Base-by-base conservation (phyloP, 768 basidiomycete genomes). In the Russula emetica region DNA sequence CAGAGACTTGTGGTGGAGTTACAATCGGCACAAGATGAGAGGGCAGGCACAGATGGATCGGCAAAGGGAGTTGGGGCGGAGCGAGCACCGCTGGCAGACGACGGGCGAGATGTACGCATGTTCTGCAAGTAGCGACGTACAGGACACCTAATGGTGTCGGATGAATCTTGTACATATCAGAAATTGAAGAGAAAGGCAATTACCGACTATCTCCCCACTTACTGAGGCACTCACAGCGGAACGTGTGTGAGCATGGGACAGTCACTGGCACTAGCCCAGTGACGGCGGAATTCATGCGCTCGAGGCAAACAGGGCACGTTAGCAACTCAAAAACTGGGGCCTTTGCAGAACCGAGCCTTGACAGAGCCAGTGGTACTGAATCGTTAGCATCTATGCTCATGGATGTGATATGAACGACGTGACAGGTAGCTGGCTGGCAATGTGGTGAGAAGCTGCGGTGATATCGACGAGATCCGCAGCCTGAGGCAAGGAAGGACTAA, bases 281-380 rank as follows among this genome's bases (percentile, higher is more conserved):
- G 14, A 96, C 88, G 1, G 88, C 87, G 18, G 92, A 83, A 72
- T 99, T 97, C 87, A 99, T 94, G 60, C 94, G 82, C 72, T 99
- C 96, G 18, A 98, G 83, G 70, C 96, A 98, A n/a, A 97, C 95
- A 0, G 95, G 94, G 72, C 95, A 97, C 2, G 94, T 95, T 0
- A 95, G 95, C 0, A 98, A 80, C 72, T 98, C 95, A 74, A 90
- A 85, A 58, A 81, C 75, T 18, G 79, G 76, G 6, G 80, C 78
- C 56, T 82, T 82, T 20, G 81, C 69, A 34, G 81, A 79, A 20
- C 79, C 79, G 44, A 87, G 72, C 11, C 82, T 79, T 18, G 84
- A 78, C 60, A 90, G 80, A n/a, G 83, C 75, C 68, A 85, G 80
- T 7, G 85, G 80, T 30, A 83, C 74, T 9, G 81, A 71, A 70